Conservation (phyloP, 768 basidiomycete species). For the Auricularia auricula-judae region DNA sequence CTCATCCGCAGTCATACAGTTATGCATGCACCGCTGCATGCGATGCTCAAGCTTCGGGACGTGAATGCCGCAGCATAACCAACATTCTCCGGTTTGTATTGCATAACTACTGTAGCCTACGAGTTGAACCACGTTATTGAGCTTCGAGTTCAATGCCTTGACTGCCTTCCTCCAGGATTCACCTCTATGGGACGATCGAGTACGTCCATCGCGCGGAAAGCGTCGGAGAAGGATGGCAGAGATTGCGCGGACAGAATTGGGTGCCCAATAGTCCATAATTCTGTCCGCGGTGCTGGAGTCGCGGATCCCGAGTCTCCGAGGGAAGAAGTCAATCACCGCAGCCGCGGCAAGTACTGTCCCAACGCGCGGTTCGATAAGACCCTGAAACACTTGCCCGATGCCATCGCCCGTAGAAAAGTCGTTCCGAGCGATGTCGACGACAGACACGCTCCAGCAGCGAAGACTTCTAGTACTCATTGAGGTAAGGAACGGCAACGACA, state of each 20-base stretch:
- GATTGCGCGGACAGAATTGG: slow-evolving; percentile 34
- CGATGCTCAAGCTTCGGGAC: no score
- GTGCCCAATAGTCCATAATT: slow-evolving; percentile 29
- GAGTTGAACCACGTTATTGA: no score
- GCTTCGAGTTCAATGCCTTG: no score
- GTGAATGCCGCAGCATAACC: no score
- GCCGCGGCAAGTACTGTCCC: slow-evolving; percentile 50
- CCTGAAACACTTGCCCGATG: slow-evolving; percentile 10
- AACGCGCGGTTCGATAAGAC: slow-evolving; percentile 35
- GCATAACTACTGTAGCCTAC: no score
- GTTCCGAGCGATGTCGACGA: slow-evolving; percentile 59
- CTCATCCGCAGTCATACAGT: no score
- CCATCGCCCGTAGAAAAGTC: slow-evolving; percentile 33
- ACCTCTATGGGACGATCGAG: no score
- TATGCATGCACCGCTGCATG: no score
- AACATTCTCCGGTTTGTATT: no score
- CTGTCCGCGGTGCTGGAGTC: slow-evolving; percentile 12
- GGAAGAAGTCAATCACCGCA: slow-evolving; percentile 39
- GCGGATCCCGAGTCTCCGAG: background rate
- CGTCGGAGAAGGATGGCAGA: no score
- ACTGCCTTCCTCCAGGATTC: no score
- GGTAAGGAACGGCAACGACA: slow-evolving; percentile 24
- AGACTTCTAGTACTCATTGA: slow-evolving; percentile 35
- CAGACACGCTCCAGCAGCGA: slow-evolving; percentile 51
- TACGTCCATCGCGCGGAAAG: no score